Percentiles rank a stretch among this genome's conserved stretches.
These are phyloP conservation scores for Schwanniomyces sp. DNA, from an alignment of 805 yeast genomes.

Conservation along the genomic window DNA sequence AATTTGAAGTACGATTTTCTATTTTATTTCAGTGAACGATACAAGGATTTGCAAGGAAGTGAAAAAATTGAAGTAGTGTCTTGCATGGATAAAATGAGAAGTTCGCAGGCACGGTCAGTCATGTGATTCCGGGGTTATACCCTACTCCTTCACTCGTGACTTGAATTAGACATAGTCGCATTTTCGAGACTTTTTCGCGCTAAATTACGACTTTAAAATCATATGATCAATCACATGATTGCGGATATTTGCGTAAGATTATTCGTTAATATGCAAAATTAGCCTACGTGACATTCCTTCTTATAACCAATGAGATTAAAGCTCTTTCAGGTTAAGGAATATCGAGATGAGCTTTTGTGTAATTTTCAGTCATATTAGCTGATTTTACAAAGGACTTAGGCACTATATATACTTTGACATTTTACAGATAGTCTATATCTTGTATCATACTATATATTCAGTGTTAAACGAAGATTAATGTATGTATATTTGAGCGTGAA, in stretches of 20 bases:
- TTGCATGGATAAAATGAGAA: not conserved
- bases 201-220: not conserved
- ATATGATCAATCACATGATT: not conserved
- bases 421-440: constrained; percentile 1
- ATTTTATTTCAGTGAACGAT: constrained; percentile 4
- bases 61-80: constrained; percentile 4
- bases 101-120: not conserved
- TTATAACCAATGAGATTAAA: constrained; percentile 2
- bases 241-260: not conserved
- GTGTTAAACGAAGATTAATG: not conserved
- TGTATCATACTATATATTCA: constrained; percentile 1
- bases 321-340: constrained; percentile 1
- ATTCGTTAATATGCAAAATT: not conserved
- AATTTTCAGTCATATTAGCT: constrained; percentile 4
- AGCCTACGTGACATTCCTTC: not conserved
- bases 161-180: not conserved
- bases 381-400: constrained; percentile 2
- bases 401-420: not conserved
- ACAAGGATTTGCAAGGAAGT: not conserved
- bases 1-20: constrained; percentile 5
- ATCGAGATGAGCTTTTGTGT: constrained; percentile 4
- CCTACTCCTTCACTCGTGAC: not conserved
- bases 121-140: not conserved
- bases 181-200: no score
- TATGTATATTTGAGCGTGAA: not conserved